phyloP scores from a whole-genome alignment of 192 early-diverging fungal genomes.

The Backusella sp. region DNA sequence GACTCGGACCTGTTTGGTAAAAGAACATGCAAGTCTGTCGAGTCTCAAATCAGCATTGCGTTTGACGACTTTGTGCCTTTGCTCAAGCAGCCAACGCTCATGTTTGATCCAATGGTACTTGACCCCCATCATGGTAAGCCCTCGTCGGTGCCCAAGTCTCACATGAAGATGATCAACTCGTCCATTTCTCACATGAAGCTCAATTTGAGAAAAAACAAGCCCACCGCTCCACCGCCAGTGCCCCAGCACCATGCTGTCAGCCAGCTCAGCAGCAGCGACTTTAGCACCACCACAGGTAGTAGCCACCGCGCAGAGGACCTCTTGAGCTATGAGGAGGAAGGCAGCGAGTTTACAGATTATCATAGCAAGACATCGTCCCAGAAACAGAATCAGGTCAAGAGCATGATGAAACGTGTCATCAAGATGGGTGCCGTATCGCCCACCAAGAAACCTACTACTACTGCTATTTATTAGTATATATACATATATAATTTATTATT shows the following conservation, averaged over 20 bases:
- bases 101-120: not conserved
- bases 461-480: not conserved
- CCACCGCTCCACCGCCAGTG: not conserved
- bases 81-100: not conserved
- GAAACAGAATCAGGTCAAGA: slow-evolving; percentile 13
- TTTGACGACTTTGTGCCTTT: slow-evolving; percentile 9
- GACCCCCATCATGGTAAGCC: not conserved
- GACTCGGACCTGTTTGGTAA: not conserved
- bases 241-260: not conserved
- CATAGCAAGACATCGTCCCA: not conserved
- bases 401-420: slow-evolving; percentile 18
- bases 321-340: not conserved
- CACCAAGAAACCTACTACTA: not conserved
- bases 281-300: not conserved
- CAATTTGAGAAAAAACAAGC: slow-evolving; percentile 7
- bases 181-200: slow-evolving; percentile 10
- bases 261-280: not conserved
- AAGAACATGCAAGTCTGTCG: not conserved
- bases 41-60: slow-evolving; percentile 3
- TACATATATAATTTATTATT: not conserved
- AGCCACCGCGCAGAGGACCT: not conserved
- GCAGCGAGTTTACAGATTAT: not conserved
- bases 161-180: slow-evolving; percentile 5
- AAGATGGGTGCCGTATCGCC: slow-evolving; percentile 10
- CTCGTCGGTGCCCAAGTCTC: not conserved